Conservation (phyloP, 176 grass and related monocot species). For the Triticum timopheevii region DNA sequence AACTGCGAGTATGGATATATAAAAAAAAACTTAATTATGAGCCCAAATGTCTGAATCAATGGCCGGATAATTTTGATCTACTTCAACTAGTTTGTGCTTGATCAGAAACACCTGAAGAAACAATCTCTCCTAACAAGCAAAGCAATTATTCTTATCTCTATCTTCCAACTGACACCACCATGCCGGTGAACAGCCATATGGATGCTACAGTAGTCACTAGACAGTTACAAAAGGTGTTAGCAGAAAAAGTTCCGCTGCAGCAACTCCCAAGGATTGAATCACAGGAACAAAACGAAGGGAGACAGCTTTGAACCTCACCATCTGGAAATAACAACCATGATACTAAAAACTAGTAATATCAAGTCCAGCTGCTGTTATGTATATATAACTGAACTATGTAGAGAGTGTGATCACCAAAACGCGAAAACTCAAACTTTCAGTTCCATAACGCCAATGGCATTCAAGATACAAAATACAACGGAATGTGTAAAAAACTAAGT, state of each 20-base stretch:
- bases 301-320: background rate
- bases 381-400: background rate
- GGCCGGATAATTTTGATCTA: background rate
- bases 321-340: background rate
- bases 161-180: background rate
- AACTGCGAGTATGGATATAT: background rate
- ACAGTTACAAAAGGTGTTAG: background rate
- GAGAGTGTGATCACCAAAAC: background rate
- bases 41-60: background rate
- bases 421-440: background rate
- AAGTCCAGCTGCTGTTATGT: background rate
- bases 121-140: background rate
- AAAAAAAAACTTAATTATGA: background rate
- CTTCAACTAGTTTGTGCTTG: background rate
- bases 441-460: background rate
- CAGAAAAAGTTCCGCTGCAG: background rate
- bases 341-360: background rate
- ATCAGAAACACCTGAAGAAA: background rate
- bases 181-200: background rate
- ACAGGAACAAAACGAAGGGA: constrained; percentile 3
- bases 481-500: constrained; percentile 8
- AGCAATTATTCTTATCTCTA: background rate
- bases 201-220: background rate
- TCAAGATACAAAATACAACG: background rate
- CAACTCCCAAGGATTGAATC: background rate